Evolutionary conservation across 169 alveolate genomes (phyloP).

Genomic region (Plasmodium sp.): DNA sequence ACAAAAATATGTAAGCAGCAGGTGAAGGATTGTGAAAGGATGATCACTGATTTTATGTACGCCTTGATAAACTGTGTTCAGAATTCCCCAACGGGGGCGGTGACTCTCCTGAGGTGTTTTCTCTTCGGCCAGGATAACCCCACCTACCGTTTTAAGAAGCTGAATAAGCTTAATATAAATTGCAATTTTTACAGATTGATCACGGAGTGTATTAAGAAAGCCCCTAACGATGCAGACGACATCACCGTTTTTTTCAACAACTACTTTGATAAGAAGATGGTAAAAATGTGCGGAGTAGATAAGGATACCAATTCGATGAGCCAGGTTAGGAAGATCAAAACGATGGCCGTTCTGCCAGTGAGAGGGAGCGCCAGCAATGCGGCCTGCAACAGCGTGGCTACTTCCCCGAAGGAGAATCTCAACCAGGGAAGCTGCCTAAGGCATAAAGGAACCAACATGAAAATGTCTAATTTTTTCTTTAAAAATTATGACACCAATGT

Average conservation of each 20-base stretch:
- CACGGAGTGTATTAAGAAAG: constrained; percentile 72
- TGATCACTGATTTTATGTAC: constrained; percentile 57
- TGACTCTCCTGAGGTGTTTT: constrained; percentile 51
- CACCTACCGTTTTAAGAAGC: constrained; percentile 61
- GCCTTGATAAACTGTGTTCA: constrained; percentile 63
- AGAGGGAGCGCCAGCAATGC: neutral
- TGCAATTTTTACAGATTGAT: constrained; percentile 50
- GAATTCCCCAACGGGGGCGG: constrained; percentile 69
- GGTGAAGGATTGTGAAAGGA: constrained; percentile 61
- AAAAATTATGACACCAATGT: constrained; percentile 23
- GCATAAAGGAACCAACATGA: constrained; percentile 14
- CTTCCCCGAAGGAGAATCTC: neutral
- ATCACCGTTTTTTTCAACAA: constrained; percentile 51
- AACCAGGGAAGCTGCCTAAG: neutral
- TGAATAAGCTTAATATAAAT: constrained; percentile 30
- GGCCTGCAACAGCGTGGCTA: neutral
- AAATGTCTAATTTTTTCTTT: constrained; percentile 35
- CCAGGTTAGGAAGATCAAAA: neutral
- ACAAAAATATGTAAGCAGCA: constrained; percentile 43
- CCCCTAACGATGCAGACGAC: constrained; percentile 67
- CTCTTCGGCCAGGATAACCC: constrained; percentile 74
- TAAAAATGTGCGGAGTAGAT: neutral
- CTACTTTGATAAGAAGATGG: constrained; percentile 16
- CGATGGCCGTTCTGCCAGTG: neutral
- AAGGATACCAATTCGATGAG: neutral